Base-by-base conservation (phyloP, 129 eudicot species). In the Helianthus annuus region DNA sequence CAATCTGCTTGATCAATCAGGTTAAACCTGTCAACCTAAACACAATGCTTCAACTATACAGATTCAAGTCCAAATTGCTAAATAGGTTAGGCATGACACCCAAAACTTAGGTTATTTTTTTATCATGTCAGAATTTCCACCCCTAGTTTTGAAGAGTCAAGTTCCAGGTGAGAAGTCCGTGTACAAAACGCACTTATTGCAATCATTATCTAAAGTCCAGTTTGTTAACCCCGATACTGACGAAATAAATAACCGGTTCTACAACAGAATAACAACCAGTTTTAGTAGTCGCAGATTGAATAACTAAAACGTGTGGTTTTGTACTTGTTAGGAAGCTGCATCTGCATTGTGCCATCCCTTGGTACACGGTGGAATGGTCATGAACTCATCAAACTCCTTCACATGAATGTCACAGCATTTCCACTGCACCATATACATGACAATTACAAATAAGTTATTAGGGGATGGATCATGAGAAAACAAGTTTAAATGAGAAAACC, bases 341-440 rank as follows among this genome's bases (percentile, higher is more conserved):
- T 93, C 89, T 16, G 97, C 97, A 79, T 85, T 83, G 86, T 93
- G 98, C 97, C 99, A 94, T 76, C 99, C 99, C 84, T 82, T 94
- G 2, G 96, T 11, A 71, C 99, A 94, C 16, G 99, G 96, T 19
- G 85, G 85, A 68, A 94, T 94, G 78, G 70, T 65, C 85, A 88
- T 88, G 87, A 94, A 94, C 82, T 94, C 99, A 14, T 94, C 99
- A 53, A 94, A 94, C 75, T 90, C 99, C 84, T 94, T 90, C 60
- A 90, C 97, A 83, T 94, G 97, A 75, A 94, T 57, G 66, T 94
- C 97, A 76, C 99, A 94, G 76, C 99, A 94, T 88, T 94, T 88
- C 99, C 99, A 94, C 99, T 94, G 88, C 86, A 71, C 5, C 62
- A 46, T 24, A 45, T 19, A 16, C 19, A 67, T 48, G 19, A 76